Conservation (phyloP, 2,329 filamentous ascomycete genomes). For the Ilyonectria sp. region DNA sequence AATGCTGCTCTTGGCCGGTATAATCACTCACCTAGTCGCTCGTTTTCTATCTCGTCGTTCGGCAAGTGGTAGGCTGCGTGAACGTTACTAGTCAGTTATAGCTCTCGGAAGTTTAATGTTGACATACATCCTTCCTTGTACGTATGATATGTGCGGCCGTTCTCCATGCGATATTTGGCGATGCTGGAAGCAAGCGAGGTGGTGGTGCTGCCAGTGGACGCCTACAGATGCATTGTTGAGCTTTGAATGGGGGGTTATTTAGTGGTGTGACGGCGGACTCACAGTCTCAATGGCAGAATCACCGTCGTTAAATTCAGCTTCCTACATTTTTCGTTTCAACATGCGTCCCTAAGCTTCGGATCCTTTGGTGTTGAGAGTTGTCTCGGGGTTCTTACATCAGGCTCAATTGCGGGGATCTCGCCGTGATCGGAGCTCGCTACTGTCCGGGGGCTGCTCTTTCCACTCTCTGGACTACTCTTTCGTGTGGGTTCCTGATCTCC, state of each 20-base stretch:
- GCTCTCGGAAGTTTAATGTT: no score
- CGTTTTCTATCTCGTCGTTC: constrained; percentile 23
- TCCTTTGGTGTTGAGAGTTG: no score
- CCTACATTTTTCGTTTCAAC: background rate
- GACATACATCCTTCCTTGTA: constrained; percentile 26
- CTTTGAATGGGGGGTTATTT: background rate
- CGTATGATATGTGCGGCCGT: constrained; percentile 23
- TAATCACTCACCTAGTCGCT: constrained; percentile 1
- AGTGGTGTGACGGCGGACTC: background rate
- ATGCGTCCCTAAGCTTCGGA: fast-evolving
- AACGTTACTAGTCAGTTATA: background rate
- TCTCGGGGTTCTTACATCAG: background rate
- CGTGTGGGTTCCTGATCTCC: background rate
- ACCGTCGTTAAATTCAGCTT: background rate
- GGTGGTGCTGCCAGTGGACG: constrained; percentile 1
- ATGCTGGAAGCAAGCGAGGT: constrained; percentile 20
- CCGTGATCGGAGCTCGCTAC: background rate
- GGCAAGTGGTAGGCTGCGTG: constrained; percentile 15
- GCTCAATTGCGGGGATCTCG: constrained; percentile 11
- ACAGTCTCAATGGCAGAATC: constrained; percentile 13
- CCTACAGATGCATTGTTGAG: background rate
- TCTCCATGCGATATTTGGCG: constrained; percentile 16
- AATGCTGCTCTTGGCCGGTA: background rate
- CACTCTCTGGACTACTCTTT: constrained; percentile 5
- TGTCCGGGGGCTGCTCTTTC: constrained; percentile 1